Base-by-base conservation (phyloP, 805 yeast genomes). In the Myxozyma neotropica region DNA sequence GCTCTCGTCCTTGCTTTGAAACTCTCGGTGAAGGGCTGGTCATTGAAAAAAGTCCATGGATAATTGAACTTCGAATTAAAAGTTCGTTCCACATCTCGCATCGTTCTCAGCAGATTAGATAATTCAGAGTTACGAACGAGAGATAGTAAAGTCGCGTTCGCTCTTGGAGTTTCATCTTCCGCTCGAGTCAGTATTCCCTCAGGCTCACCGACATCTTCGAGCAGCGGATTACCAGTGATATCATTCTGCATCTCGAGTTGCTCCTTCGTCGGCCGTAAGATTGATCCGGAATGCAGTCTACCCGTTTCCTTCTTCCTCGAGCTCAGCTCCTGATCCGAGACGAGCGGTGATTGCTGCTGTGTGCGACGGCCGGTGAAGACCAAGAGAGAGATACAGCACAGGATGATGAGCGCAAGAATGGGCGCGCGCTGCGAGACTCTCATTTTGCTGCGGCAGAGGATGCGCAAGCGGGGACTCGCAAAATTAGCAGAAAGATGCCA, bases 11-110 rank as follows among this genome's bases (percentile, higher is more conserved):
- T 69, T 3, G 72, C 65, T 69, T 77, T 86, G 75, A 89, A 89
- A 26, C 71, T 71, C 0, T 82, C 80, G 0, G 82, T 73, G 70
- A 89, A 89, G 3, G 84, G 84, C 55, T 75, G 77, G 68, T 90
- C 95, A 69, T 89, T 89, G 40, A 89, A 70, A 59, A 89, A 87
- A 1, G 89, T 88, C 75, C 89, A 89, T 0, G 96, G 95, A 70
- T 89, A 89, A 50, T 81, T 79, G 72, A 85, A 89, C 68, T 87
- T 87, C 26, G 73, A 62, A 70, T 89, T 89, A 76, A 89, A 89
- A 1, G 75, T 78, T 26, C 71, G 70, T 69, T 89, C 96, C 38
- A 90, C 80, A 63, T 80, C 82, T 56, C 69, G 70, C 61, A 90
- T 83, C 1, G 95, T 81, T 10, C 67, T 63, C 0, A 81, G 67